These are phyloP conservation scores for Pichia sp. DNA, from an alignment of 1,139 yeast species.

Conservation along the genomic window DNA sequence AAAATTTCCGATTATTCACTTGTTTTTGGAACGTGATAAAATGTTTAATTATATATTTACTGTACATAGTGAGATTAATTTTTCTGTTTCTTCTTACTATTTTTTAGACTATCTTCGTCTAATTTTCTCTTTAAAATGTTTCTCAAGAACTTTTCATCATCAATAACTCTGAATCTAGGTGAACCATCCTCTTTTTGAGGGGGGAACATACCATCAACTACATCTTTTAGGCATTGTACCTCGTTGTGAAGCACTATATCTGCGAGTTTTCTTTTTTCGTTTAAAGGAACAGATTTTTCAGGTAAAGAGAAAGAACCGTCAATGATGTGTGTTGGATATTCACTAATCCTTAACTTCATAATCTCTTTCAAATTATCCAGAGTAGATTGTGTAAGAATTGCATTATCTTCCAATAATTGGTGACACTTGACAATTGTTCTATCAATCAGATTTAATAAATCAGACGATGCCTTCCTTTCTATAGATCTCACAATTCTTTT, in stretches of 20 bases:
- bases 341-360: conserved; percentile 31
- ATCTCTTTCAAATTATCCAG: conserved; percentile 31
- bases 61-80: neutral
- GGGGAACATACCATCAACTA: conserved; percentile 17
- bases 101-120: conserved; percentile 20
- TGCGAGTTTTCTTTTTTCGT: conserved; percentile 39
- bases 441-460: conserved; percentile 33
- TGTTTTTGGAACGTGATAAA: no score
- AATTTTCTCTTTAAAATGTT: conserved; percentile 49
- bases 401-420: conserved; percentile 39
- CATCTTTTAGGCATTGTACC: conserved; percentile 35
- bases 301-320: conserved; percentile 16
- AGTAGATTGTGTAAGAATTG: conserved; percentile 33
- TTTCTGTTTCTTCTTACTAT: conserved; percentile 18
- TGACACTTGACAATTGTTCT: conserved; percentile 41
- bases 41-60: neutral
- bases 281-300: conserved; percentile 11
- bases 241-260: conserved; percentile 49
- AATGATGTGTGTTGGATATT: conserved; percentile 33
- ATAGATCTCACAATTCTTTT: conserved; percentile 24
- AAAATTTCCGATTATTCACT: no score
- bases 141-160: conserved; percentile 50
- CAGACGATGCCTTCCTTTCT: conserved; percentile 18
- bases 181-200: conserved; percentile 11
- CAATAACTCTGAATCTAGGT: conserved; percentile 33